These are phyloP conservation scores for Kazachstania viticola DNA, from an alignment of 805 yeast genomes.

Conservation along the genomic window DNA sequence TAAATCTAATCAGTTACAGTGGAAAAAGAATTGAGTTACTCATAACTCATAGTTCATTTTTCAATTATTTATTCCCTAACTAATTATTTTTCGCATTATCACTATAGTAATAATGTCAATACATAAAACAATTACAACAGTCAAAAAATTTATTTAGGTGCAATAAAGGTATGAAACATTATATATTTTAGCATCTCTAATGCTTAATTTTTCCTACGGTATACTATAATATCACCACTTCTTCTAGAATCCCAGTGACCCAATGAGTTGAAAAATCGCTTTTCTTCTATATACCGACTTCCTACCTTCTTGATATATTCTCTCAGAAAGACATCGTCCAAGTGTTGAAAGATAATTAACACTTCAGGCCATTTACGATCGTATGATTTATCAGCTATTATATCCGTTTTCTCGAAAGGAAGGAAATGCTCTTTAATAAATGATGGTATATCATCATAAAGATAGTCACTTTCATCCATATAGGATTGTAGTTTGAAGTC, in stretches of 20 bases:
- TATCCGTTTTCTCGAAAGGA: background rate
- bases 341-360: conserved; percentile 57
- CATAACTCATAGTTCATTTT: too few species aligned
- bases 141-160: too few species aligned
- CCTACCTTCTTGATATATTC: conserved; percentile 30
- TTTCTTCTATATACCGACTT: conserved; percentile 37
- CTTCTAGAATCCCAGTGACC: conserved; percentile 83
- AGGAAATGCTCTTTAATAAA: conserved; percentile 38
- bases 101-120: too few species aligned
- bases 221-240: conserved; percentile 65
- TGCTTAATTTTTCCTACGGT: conserved; percentile 17
- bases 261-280: conserved; percentile 61
- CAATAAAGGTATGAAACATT: too few species aligned
- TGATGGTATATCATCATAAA: conserved; percentile 54
- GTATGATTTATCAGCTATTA: conserved; percentile 33
- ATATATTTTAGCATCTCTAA: too few species aligned
- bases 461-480: conserved; percentile 77
- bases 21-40: too few species aligned
- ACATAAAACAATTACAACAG: too few species aligned
- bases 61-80: too few species aligned
- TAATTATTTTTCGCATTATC: too few species aligned
- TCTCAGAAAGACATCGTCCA: conserved; percentile 35
- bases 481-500: conserved; percentile 33
- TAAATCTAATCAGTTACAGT: too few species aligned
- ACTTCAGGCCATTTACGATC: conserved; percentile 58